Conservation (phyloP, 2,329 filamentous ascomycete species). For the Alternaria sp. region DNA sequence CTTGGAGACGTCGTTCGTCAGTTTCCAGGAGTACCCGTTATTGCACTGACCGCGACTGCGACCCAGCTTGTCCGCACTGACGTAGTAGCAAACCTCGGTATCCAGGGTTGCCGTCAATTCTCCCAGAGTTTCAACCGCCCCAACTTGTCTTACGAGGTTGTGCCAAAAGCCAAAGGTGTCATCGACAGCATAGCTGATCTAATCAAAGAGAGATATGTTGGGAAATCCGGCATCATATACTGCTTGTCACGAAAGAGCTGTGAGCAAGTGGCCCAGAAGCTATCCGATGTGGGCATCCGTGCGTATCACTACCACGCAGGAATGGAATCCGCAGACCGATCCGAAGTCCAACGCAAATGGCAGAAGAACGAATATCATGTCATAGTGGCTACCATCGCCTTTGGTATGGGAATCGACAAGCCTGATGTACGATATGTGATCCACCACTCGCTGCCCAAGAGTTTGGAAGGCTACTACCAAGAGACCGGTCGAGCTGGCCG, state of each 20-base stretch:
- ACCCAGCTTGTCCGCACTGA: constrained; percentile 92
- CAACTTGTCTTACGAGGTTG: constrained; percentile 89
- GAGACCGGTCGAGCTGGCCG: constrained; percentile 94
- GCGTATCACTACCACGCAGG: constrained; percentile 88
- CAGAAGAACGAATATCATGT: constrained; percentile 80
- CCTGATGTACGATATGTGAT: constrained; percentile 95
- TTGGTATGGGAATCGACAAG: constrained; percentile 99
- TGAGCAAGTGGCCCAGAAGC: constrained; percentile 76
- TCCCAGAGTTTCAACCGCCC: constrained; percentile 96
- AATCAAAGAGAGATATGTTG: constrained; percentile 72
- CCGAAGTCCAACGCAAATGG: constrained; percentile 78
- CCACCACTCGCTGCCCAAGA: constrained; percentile 91
- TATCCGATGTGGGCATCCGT: constrained; percentile 70
- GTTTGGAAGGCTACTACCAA: constrained; percentile 96
- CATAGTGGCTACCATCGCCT: constrained; percentile 97
- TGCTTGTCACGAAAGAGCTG: constrained; percentile 85
- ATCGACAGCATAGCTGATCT: constrained; percentile 65
- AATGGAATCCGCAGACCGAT: constrained; percentile 72
- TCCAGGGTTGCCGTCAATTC: constrained; percentile 78
- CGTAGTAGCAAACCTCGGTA: constrained; percentile 88
- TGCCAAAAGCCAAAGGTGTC: constrained; percentile 68
- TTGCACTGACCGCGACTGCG: constrained; percentile 94
- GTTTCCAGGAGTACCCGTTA: constrained; percentile 82
- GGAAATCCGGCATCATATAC: constrained; percentile 89
- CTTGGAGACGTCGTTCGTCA: constrained; percentile 75